Percentiles rank a stretch among this genome's conserved stretches.
These are phyloP conservation scores for Spathaspora arborariae DNA, from an alignment of 805 yeast species.

Conservation along the genomic window DNA sequence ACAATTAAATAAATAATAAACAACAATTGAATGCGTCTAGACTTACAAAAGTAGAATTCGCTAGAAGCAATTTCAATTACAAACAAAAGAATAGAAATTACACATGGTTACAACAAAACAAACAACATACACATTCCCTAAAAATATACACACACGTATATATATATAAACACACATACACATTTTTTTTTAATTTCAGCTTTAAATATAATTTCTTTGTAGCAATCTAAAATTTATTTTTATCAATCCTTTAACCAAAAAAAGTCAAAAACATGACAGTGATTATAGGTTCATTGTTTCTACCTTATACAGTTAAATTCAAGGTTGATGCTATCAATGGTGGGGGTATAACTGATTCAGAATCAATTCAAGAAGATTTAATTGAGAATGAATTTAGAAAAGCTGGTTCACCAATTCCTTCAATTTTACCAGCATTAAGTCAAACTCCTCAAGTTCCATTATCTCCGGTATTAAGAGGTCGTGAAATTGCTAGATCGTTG, in stretches of 20 bases:
- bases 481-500: constrained; percentile 10
- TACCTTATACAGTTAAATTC: constrained; percentile 74
- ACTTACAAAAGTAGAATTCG: no score
- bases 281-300: constrained; percentile 67
- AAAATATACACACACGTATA: not conserved
- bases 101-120: not conserved
- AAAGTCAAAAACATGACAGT: constrained; percentile 48
- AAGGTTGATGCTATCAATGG: constrained; percentile 33
- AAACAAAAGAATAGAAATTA: not conserved
- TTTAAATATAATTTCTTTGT: not conserved
- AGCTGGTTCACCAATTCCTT: not conserved
- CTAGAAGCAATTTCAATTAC: no score
- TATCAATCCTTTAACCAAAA: not conserved
- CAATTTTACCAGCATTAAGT: not conserved
- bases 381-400: not conserved
- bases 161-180: not conserved
- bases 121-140: not conserved
- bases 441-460: constrained; percentile 19
- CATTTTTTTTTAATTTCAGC: not conserved
- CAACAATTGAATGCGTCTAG: not conserved
- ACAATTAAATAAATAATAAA: not conserved
- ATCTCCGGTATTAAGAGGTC: constrained; percentile 12
- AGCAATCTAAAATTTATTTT: not conserved
- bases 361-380: constrained; percentile 1
- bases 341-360: constrained; percentile 6